Conservation (phyloP, 2,329 filamentous ascomycete genomes). For the Trichoderma atrobrunneum region DNA sequence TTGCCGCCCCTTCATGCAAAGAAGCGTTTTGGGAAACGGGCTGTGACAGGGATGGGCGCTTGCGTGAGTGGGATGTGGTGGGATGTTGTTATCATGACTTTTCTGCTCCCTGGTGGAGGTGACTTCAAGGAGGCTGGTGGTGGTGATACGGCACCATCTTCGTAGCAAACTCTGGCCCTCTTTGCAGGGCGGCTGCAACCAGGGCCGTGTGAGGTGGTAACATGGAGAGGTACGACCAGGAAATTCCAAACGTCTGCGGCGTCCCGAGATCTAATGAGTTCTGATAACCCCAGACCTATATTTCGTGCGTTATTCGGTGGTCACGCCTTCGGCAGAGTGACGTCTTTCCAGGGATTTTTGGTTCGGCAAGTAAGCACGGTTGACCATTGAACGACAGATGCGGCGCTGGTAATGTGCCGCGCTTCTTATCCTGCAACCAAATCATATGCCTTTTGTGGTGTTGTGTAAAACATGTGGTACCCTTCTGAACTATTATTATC, state of each 20-base stretch:
- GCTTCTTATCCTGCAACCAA: not conserved
- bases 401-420: not conserved
- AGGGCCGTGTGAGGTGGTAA: not conserved
- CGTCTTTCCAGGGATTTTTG: not conserved
- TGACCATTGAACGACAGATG: not conserved
- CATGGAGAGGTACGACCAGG: not conserved
- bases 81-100: constrained; percentile 15
- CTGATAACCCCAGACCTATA: not conserved
- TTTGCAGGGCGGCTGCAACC: not conserved
- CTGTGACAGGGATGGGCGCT: constrained; percentile 12
- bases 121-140: not conserved
- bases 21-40: constrained; percentile 13
- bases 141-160: not conserved
- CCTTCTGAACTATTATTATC: not conserved
- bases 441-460: not conserved
- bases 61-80: constrained; percentile 12
- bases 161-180: not conserved
- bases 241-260: not conserved
- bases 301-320: not conserved
- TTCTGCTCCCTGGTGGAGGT: not conserved
- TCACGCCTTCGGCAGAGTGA: not conserved
- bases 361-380: not conserved
- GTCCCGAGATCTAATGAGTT: not conserved
- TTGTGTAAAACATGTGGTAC: not conserved
- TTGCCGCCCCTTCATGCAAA: constrained; percentile 15